These are phyloP conservation scores for Lichtheimia corymbifera DNA, from an alignment of 371 early-diverging fungal genomes.

Conservation along the genomic window DNA sequence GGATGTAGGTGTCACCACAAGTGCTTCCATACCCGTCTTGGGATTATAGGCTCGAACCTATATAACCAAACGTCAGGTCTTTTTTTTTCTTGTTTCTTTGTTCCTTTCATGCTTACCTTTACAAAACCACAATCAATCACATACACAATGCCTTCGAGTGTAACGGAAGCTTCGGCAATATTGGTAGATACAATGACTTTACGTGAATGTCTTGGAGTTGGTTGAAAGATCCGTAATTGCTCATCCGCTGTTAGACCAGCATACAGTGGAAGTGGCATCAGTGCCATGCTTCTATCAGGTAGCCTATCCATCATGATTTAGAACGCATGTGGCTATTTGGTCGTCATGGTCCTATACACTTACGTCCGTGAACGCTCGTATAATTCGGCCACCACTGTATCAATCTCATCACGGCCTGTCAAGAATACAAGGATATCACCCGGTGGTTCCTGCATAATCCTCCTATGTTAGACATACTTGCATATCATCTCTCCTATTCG, in stretches of 20 bases:
- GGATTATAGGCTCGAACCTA: constrained; percentile 69
- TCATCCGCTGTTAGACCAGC: constrained; percentile 74
- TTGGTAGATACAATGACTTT: constrained; percentile 86
- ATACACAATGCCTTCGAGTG: constrained; percentile 83
- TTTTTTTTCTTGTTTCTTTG: background rate
- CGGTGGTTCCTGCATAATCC: constrained; percentile 40
- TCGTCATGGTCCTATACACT: constrained; percentile 8
- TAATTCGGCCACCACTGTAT: constrained; percentile 57
- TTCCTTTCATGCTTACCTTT: constrained; percentile 53
- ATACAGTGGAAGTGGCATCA: constrained; percentile 73
- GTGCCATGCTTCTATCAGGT: constrained; percentile 39
- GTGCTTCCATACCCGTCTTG: constrained; percentile 61
- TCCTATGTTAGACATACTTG: background rate
- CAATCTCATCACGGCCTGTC: constrained; percentile 86
- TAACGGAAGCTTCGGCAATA: constrained; percentile 85
- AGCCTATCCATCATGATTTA: constrained; percentile 15
- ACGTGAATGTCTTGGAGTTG: constrained; percentile 61
- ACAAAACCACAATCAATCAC: constrained; percentile 86
- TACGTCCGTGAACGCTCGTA: constrained; percentile 58
- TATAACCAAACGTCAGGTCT: constrained; percentile 10
- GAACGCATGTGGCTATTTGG: background rate
- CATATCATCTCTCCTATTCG: background rate
- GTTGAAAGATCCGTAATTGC: constrained; percentile 70
- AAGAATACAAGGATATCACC: constrained; percentile 88
- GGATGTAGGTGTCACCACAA: constrained; percentile 64